Base-by-base conservation (phyloP, 1,284 basidiomycete genomes). In the Pseudozyma hubeiensis region DNA sequence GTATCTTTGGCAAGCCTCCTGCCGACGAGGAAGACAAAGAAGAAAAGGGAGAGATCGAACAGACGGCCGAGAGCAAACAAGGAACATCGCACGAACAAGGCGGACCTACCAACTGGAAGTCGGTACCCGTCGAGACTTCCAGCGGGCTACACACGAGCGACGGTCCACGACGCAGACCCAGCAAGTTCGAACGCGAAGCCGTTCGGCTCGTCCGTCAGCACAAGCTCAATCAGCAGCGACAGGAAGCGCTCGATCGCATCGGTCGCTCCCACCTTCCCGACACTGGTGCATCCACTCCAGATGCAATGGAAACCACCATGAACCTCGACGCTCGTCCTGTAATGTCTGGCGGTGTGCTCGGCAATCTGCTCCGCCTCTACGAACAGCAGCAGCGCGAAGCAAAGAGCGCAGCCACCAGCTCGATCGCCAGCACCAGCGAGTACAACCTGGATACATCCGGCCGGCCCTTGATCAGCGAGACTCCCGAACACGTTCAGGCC, bases 81-180 rank as follows among this genome's bases (percentile, higher is more conserved):
- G 47, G 47, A 19, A 39, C 29, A 30, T 53, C 67, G 31, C 63
- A 79, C 37, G 75, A 73, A 1, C 53, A 76, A 11, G 76, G 74
- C 9, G 81, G 80, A 2, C 79, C 82, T 2, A 84, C 82, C 30
- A 84, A 84, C 53, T 65, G 56, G 58, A 84, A 84, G 66, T 77
- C 77, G 29, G 79, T 84, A 1, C 79, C 81, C 44, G 82, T 84
- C 43, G 61, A 78, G 34, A 84, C 82, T 7, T 83, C 81, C 1
- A 77, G 77, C 30, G 82, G 82, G 9, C 50, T 80, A 16, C 78
- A 77, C 41, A 77, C 75, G 5, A 63, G 65, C 39, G 75, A 67
- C 7, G 75, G 70, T n/a, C 80, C 79, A 7, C 61, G 75, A 13
- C 68, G 70, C 10, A 53, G 58, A 17, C 80, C 82, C 34, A 76